phyloP scores from a whole-genome alignment of 345 rosid species.

The Psidium friedrichsthalianum region DNA sequence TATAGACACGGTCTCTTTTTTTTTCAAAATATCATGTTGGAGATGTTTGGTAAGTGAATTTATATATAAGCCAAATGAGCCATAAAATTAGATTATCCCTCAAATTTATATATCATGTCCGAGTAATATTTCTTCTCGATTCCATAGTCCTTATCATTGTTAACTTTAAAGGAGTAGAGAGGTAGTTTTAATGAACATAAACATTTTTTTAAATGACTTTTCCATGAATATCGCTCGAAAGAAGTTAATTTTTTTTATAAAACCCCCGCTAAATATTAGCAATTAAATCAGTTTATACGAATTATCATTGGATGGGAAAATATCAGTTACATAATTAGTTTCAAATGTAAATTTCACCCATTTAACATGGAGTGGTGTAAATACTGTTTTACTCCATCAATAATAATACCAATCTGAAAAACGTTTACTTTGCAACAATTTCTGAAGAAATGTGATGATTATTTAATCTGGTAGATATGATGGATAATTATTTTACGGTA shows the following conservation, averaged over 20 bases:
- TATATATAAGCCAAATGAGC: neutral
- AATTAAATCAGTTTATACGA: neutral
- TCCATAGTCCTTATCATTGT: neutral
- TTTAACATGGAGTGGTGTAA: fast-evolving
- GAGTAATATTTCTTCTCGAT: neutral
- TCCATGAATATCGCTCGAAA: no score
- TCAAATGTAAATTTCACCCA: neutral
- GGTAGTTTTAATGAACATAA: neutral
- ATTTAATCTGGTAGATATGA: no score
- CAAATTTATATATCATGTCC: neutral
- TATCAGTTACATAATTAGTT: neutral
- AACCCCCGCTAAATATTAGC: neutral
- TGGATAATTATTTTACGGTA: no score
- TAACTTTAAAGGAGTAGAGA: neutral
- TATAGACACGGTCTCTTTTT: neutral
- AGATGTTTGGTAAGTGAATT: neutral
- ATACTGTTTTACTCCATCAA: neutral
- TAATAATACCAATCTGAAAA: neutral
- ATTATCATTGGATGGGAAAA: neutral
- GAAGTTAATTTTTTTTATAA: neutral
- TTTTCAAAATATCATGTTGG: neutral
- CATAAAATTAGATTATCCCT: neutral
- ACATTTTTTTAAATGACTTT: neutral
- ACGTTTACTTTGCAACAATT: neutral
- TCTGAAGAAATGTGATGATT: no score